Evolutionary conservation across 2,329 filamentous ascomycete species (phyloP), one percentile per base, ranked within the genome.

Genomic region (Nothopassalora personata): DNA sequence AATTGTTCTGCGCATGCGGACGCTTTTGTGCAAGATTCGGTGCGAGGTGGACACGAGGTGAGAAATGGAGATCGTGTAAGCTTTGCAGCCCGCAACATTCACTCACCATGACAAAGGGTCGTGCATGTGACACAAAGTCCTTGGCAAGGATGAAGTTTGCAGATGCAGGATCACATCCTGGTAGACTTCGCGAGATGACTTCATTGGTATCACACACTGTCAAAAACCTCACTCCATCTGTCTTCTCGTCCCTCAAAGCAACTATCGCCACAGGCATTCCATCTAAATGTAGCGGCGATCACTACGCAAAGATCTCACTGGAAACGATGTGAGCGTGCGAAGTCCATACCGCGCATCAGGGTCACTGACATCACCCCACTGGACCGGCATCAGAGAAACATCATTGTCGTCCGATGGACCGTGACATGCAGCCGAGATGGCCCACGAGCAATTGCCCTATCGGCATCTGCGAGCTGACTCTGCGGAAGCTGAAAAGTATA

Each of bases 91-190:
- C 3, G 27, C 30, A 34, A 10, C 30, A 51, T 51, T 51, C 49
- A 51, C 30, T 51, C 30, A 31, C 27, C 27, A 15, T 13, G 30
- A 18, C 3, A 19, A 51, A 51, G 49, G 49, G 30, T 51, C 49
- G 49, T 51, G 49, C 49, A 51, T 51, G 49, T 51, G 49, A 51
- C 49, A 51, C 49, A 51, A 51, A 51, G n/a, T 31, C n/a, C 49
- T 51, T 51, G 49, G 49, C 49, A 43, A 43, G 39, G 15, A 43
- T 43, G 15, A 43, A 43, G 39, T 43, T 43, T 43, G 39, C 13
- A n/a, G n/a, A 43, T 43, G 15, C 39, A 15, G 39, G 39, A n/a
- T 4, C 4, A 18, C 5, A 43, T 43, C 36, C 39, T 43, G 13
- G 39, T 18, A n/a, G 4, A n/a, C n/a, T 43, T n/a, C 18, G 39